phyloP scores from a whole-genome alignment of 192 early-diverging fungal species.

The Umbelopsis isabellina region DNA sequence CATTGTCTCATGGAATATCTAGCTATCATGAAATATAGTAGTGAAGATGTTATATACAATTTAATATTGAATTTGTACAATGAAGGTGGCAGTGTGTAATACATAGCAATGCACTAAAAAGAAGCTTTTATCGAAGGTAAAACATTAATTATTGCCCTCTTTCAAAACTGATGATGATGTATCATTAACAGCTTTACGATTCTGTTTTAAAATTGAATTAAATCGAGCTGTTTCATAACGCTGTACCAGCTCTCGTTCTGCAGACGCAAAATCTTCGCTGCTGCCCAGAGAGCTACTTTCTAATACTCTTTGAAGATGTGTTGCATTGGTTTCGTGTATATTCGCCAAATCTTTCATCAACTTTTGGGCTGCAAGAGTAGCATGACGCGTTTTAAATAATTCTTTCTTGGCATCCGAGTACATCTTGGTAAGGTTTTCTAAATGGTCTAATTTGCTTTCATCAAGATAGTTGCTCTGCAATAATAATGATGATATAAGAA shows the following conservation, averaged over 20 bases:
- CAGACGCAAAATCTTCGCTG: not conserved
- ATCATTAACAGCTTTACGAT: not conserved
- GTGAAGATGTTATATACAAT: not conserved
- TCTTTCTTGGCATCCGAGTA: slow-evolving; percentile 3
- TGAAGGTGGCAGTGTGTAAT: not conserved
- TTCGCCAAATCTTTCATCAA: slow-evolving; percentile 9
- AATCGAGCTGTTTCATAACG: slow-evolving; percentile 11
- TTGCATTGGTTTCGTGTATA: slow-evolving; percentile 9
- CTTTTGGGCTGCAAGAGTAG: slow-evolving; percentile 10
- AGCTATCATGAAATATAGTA: too few relatives aligned
- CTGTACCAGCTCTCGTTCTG: not conserved
- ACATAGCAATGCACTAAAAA: not conserved
- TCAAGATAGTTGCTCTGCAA: not conserved
- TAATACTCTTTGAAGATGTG: slow-evolving; percentile 12
- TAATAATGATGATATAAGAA: not conserved
- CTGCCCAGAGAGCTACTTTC: slow-evolving; percentile 7
- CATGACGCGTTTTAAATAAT: not conserved
- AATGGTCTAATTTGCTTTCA: not conserved
- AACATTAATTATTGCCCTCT: too few relatives aligned
- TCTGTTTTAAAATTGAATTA: not conserved
- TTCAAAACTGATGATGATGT: not conserved
- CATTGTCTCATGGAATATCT: too few relatives aligned
- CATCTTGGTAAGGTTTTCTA: not conserved
- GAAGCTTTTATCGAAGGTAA: too few relatives aligned
- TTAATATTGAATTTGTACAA: not conserved